Evolutionary conservation across 805 yeast species (phyloP).

Genomic region (Grigorovia jiainica): DNA sequence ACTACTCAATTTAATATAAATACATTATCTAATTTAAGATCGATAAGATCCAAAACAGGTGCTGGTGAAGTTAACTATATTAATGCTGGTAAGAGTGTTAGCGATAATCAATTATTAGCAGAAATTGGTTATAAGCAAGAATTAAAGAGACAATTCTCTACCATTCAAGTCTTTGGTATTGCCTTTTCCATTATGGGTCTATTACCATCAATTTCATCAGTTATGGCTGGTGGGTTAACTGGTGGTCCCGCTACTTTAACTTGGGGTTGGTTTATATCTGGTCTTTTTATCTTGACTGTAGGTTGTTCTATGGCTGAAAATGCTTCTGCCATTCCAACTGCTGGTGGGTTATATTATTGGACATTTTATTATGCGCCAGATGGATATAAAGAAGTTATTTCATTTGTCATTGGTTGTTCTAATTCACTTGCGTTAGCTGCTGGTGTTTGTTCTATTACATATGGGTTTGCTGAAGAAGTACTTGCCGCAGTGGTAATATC

Average conservation of each 20-base stretch:
- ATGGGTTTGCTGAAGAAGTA: slow-evolving; percentile 57
- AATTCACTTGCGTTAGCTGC: slow-evolving; percentile 59
- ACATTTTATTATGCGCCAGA: slow-evolving; percentile 59
- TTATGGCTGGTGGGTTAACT: slow-evolving; percentile 41
- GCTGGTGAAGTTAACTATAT: slow-evolving; percentile 21
- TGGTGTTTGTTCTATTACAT: slow-evolving; percentile 58
- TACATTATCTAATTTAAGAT: slow-evolving; percentile 1
- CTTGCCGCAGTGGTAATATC: slow-evolving; percentile 48
- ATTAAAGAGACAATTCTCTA: too few species aligned
- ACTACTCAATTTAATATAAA: not conserved
- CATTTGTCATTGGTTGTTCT: slow-evolving; percentile 56
- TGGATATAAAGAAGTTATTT: slow-evolving; percentile 38
- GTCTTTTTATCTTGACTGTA: slow-evolving; percentile 40
- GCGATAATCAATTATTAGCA: slow-evolving; percentile 18
- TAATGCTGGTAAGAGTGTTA: slow-evolving; percentile 11
- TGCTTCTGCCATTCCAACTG: slow-evolving; percentile 62
- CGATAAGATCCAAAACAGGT: slow-evolving; percentile 14
- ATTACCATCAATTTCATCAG: slow-evolving; percentile 45
- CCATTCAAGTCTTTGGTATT: too few species aligned
- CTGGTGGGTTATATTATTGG: slow-evolving; percentile 68
- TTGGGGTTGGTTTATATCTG: slow-evolving; percentile 65
- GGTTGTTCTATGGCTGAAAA: slow-evolving; percentile 58
- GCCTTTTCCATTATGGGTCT: too few species aligned
- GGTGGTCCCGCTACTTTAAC: slow-evolving; percentile 53
- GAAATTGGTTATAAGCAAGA: too few species aligned